Conservation (phyloP, 2,329 filamentous ascomycete genomes). For the Tolypocladium paradoxum region DNA sequence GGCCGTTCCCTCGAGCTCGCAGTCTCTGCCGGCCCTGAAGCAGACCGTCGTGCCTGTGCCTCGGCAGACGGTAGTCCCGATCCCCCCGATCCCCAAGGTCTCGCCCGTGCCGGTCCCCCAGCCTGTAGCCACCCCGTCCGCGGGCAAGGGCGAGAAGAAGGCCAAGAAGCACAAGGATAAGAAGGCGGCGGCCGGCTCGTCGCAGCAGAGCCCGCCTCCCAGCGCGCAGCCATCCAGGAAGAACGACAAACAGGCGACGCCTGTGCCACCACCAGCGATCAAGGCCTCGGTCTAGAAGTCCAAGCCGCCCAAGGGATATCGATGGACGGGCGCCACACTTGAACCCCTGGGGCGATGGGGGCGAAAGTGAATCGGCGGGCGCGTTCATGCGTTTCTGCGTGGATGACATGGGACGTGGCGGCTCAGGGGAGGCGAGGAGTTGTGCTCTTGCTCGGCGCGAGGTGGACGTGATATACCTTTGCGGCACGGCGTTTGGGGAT, state of each 20-base stretch:
- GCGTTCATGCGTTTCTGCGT: background rate
- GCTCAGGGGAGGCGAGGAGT: background rate
- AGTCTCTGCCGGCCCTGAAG: constrained; percentile 7
- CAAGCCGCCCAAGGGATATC: background rate
- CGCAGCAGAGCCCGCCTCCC: constrained; percentile 9
- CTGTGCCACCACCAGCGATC: constrained; percentile 13
- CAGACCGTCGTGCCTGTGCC: constrained; percentile 18
- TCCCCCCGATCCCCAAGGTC: constrained; percentile 23
- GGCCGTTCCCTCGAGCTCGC: constrained; percentile 7
- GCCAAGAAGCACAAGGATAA: constrained; percentile 19
- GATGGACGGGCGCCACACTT: background rate
- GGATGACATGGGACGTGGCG: background rate
- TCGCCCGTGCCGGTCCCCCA: constrained; percentile 13
- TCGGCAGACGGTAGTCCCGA: constrained; percentile 19
- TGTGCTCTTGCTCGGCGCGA: background rate
- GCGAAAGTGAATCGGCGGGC: background rate
- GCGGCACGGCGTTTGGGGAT: constrained; percentile 2
- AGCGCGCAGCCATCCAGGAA: constrained; percentile 8
- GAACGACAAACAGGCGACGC: constrained; percentile 12
- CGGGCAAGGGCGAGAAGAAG: constrained; percentile 17
- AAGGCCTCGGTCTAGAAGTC: constrained; percentile 12
- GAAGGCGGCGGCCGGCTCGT: constrained; percentile 4
- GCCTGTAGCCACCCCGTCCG: constrained; percentile 10
- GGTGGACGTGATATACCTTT: background rate
- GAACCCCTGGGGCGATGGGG: background rate